Evolutionary conservation across 2,329 filamentous ascomycete genomes (phyloP).

Genomic region (Harringtonia lauricola): DNA sequence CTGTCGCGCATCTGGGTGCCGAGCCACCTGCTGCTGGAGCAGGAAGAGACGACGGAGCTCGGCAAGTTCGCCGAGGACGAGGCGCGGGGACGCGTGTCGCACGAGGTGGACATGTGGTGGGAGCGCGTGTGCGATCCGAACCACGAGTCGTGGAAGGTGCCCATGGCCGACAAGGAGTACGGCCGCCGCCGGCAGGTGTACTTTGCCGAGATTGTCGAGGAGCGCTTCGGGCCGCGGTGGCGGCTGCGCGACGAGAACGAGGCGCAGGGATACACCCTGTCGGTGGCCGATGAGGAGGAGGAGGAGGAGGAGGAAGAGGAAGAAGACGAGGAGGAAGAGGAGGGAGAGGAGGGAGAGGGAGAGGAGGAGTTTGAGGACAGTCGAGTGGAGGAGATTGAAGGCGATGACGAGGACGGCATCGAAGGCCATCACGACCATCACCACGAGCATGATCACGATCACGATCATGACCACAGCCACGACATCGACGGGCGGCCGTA

Average conservation of each 20-base stretch:
- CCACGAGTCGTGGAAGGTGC: conserved; percentile 44
- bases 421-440: conserved; percentile 17
- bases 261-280: conserved; percentile 8
- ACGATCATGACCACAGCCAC: conserved; percentile 23
- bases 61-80: conserved; percentile 50
- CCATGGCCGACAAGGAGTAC: conserved; percentile 49
- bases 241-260: conserved; percentile 27
- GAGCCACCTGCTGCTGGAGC: conserved; percentile 31
- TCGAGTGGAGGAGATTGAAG: neutral
- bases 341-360: neutral
- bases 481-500: no score
- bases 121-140: conserved; percentile 48
- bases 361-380: no score
- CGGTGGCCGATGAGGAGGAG: conserved; percentile 21
- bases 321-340: conserved; percentile 18
- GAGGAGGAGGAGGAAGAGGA: conserved; percentile 21
- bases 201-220: conserved; percentile 48
- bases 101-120: conserved; percentile 58
- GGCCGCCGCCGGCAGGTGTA: conserved; percentile 45
- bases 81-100: conserved; percentile 48
- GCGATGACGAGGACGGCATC: neutral
- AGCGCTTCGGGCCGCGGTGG: conserved; percentile 39
- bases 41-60: conserved; percentile 37
- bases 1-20: conserved; percentile 47
- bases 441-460: conserved; percentile 22